Percentiles rank a stretch among this genome's conserved stretches.
Evolutionary conservation across 148 eudicot species (phyloP).

Genomic region (Rhododendron mucronatum): DNA sequence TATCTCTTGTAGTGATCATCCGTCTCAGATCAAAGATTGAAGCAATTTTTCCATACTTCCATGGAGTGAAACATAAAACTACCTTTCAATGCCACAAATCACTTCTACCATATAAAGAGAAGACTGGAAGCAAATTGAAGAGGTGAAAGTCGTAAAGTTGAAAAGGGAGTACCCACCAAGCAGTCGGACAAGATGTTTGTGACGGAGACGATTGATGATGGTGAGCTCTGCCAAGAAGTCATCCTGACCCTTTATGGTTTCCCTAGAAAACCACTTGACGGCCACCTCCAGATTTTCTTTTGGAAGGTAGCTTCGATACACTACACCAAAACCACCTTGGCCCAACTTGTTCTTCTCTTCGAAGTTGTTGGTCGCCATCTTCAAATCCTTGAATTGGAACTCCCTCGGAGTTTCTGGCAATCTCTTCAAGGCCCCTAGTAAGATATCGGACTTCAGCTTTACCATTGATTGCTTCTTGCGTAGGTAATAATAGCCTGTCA

Average conservation of each 20-base stretch:
- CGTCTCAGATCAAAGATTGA: no score
- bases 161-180: not conserved
- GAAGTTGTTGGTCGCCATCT: no score
- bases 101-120: conserved; percentile 42
- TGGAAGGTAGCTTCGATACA: conserved; percentile 44
- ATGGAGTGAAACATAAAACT: no score
- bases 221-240: not conserved
- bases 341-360: no score
- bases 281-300: conserved; percentile 59
- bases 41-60: no score
- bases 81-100: no score
- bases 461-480: conserved; percentile 48
- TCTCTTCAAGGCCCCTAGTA: conserved; percentile 52
- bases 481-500: conserved; percentile 8
- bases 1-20: no score
- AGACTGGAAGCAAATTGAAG: no score
- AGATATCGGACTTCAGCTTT: conserved; percentile 24
- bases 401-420: conserved; percentile 7
- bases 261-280: conserved; percentile 73
- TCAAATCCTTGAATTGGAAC: no score
- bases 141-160: not conserved
- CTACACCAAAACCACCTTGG: conserved; percentile 72
- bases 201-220: not conserved
- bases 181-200: not conserved
- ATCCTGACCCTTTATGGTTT: conserved; percentile 1